Conservation (phyloP, 305 asterid species). For the Fraxinus greggii region DNA sequence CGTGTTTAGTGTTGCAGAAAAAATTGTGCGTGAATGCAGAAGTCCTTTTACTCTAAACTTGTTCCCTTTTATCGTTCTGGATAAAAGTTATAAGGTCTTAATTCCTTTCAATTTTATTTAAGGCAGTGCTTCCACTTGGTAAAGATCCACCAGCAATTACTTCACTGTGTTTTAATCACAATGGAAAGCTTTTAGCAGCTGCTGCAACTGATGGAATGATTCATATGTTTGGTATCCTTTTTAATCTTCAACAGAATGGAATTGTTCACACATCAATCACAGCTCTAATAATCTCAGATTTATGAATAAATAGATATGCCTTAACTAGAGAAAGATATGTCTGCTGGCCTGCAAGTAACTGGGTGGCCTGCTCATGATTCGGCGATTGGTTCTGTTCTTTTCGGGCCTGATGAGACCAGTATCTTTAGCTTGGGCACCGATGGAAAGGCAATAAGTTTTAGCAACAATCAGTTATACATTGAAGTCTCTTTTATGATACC, state of each 20-base stretch:
- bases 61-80: slow-evolving; percentile 17
- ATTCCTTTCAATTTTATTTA: slow-evolving; percentile 54
- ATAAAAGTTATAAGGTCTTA: slow-evolving; percentile 37
- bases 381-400: slow-evolving; percentile 82
- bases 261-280: background rate
- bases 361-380: slow-evolving; percentile 99
- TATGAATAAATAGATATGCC: slow-evolving; percentile 20
- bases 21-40: slow-evolving; percentile 25
- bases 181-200: slow-evolving; percentile 97
- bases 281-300: background rate
- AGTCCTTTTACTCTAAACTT: slow-evolving; percentile 12
- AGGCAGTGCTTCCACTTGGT: slow-evolving; percentile 99
- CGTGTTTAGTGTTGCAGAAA: slow-evolving; percentile 35
- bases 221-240: slow-evolving; percentile 97
- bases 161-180: slow-evolving; percentile 83
- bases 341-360: slow-evolving; percentile 93
- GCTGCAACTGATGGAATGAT: slow-evolving; percentile 96
- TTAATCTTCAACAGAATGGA: slow-evolving; percentile 2
- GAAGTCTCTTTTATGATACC: slow-evolving; percentile 12
- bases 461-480: slow-evolving; percentile 27
- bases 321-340: slow-evolving; percentile 75
- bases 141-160: slow-evolving; percentile 97
- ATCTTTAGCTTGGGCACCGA: slow-evolving; percentile 87
- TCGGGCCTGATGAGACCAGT: slow-evolving; percentile 98
- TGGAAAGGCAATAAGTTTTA: slow-evolving; percentile 70